Evolutionary conservation across 2,329 filamentous ascomycete species (phyloP), one percentile per base, ranked within the genome.

Genomic region (Aspergillus eucalypticola): DNA sequence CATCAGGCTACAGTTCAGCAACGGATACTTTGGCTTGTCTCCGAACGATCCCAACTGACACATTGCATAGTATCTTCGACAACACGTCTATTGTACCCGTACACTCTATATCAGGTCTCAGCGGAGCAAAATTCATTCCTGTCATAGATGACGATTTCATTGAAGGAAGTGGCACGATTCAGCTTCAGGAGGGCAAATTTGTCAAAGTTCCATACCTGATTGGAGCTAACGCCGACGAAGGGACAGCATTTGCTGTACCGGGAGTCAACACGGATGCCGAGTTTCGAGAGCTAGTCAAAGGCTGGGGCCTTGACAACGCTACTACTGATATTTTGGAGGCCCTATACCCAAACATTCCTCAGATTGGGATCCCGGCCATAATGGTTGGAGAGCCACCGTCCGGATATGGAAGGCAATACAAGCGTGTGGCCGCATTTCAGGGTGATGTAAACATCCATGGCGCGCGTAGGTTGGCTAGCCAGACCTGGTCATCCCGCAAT

Each of bases 131-230:
- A 29, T 29, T 29, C 27, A 29, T 29, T 21, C 48, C 48, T 29
- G 61, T 67, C 38, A 64, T 54, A 11, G 52, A 54, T n/a, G 38
- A 23, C 23, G 52, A 54, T 10, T 42, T 54, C 38, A 21, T 54
- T 10, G 15, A 54, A n/a, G 19, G 17, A 7, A 13, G 17, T 13
- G 52, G n/a, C 15, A 15, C 52, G 6, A 8, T 17, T 8, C n/a
- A 42, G 35, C 32, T 54, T 2, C 11, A 29, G 8, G 11, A 19
- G 8, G 52, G 52, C 35, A 15, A 54, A 3, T 54, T 46, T 17
- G 52, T 54, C 39, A 23, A 46, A n/a, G 52, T 54, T 13, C 52
- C 52, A n/a, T 42, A 44, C 21, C 11, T 54, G 2, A 42, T 44
- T 13, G 52, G 52, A 7, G 23, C 38, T 11, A 54, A 42, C 15